phyloP scores from a whole-genome alignment of 805 yeast genomes.

The Metschnikowia colocasiae region DNA sequence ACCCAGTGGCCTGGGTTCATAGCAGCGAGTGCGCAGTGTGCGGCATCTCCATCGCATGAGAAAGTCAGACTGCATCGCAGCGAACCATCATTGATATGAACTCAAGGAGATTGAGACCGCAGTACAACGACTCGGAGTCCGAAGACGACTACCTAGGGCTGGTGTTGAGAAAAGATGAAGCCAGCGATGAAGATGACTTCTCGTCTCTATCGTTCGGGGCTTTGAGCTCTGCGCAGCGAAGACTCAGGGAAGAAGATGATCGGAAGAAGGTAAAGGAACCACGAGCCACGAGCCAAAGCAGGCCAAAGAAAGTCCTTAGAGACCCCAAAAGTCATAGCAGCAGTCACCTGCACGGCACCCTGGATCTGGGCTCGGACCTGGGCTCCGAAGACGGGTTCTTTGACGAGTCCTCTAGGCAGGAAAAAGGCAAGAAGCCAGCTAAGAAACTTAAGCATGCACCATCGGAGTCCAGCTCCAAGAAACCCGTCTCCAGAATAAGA shows the following conservation, averaged over 20 bases:
- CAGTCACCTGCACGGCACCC: conserved; percentile 10
- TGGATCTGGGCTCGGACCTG: conserved; percentile 18
- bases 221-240: conserved; percentile 55
- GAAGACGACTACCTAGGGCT: conserved; percentile 19
- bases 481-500: conserved; percentile 64
- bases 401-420: conserved; percentile 6
- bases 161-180: conserved; percentile 10
- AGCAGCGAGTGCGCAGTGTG: conserved; percentile 1
- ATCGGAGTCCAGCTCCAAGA: conserved; percentile 68
- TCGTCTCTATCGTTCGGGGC: conserved; percentile 62
- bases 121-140: conserved; percentile 17
- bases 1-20: background rate
- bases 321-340: conserved; percentile 11
- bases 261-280: conserved; percentile 11
- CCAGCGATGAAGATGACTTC: conserved; percentile 42
- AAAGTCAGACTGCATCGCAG: conserved; percentile 3
- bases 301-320: conserved; percentile 9
- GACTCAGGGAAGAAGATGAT: conserved; percentile 29
- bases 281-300: background rate
- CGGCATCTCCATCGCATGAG: conserved; percentile 4
- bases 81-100: background rate
- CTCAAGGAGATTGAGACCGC: conserved; percentile 10
- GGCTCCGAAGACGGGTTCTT: conserved; percentile 14
- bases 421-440: conserved; percentile 11
- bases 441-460: conserved; percentile 81